phyloP scores from a whole-genome alignment of 495 filamentous ascomycete genomes.

The Thermochaetoides thermophila region DNA sequence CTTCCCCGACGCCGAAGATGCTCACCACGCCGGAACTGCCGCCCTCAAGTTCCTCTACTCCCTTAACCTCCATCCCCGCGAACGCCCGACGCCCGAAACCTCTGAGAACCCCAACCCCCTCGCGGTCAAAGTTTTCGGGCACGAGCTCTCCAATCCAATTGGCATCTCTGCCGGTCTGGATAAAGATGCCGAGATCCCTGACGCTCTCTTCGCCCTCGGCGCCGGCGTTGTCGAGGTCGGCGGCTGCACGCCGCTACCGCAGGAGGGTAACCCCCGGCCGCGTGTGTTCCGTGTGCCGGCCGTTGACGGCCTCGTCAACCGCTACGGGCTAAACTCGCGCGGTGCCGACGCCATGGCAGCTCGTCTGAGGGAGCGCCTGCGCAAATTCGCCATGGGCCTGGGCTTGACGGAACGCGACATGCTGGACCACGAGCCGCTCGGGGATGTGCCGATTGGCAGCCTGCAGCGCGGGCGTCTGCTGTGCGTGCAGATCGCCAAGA shows the following conservation, averaged over 20 bases:
- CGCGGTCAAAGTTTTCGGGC: slow-evolving; percentile 55
- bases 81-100: slow-evolving; percentile 32
- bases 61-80: slow-evolving; percentile 56
- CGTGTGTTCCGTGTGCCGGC: slow-evolving; percentile 74
- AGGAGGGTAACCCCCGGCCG: slow-evolving; percentile 73
- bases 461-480: slow-evolving; percentile 59
- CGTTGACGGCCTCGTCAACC: slow-evolving; percentile 78
- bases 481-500: slow-evolving; percentile 96
- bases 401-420: slow-evolving; percentile 59
- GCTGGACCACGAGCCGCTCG: slow-evolving; percentile 49
- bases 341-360: slow-evolving; percentile 78
- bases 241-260: slow-evolving; percentile 71
- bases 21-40: slow-evolving; percentile 62
- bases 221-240: slow-evolving; percentile 80
- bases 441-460: slow-evolving; percentile 54
- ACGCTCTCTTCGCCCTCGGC: slow-evolving; percentile 66
- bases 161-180: slow-evolving; percentile 88
- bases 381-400: slow-evolving; percentile 54
- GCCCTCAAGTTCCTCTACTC: slow-evolving; percentile 53
- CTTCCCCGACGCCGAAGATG: slow-evolving; percentile 77
- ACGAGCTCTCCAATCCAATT: slow-evolving; percentile 66
- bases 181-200: slow-evolving; percentile 79
- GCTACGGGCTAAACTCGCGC: slow-evolving; percentile 85
- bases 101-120: slow-evolving; percentile 14
- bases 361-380: slow-evolving; percentile 59